A percentile compares a stretch with the other conserved stretches of the same genome.
Evolutionary conservation across 1,284 basidiomycete genomes (phyloP).

Genomic region (Cystobasidium sp.): DNA sequence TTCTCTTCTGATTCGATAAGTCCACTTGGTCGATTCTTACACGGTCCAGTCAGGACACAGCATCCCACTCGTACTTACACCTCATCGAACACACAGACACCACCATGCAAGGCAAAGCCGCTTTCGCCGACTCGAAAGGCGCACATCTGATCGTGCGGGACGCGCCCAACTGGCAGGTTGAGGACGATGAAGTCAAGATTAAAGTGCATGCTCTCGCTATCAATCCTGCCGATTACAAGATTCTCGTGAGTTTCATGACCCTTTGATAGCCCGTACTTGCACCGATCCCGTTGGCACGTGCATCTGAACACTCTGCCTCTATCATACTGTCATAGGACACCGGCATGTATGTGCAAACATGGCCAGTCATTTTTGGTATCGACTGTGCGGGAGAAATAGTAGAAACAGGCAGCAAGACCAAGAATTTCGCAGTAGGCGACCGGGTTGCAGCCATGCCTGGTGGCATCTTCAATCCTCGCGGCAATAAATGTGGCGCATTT

Average conservation of each 20-base stretch:
- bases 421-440: slow-evolving; percentile 71
- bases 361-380: slow-evolving; percentile 46
- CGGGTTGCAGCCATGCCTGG: slow-evolving; percentile 78
- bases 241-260: neutral
- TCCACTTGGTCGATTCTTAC: no score
- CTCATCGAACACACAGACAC: no score
- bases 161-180: neutral
- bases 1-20: no score
- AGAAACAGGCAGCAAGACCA: slow-evolving; percentile 59
- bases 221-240: slow-evolving; percentile 45
- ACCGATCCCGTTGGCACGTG: no score
- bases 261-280: no score
- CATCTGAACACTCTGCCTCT: no score
- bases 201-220: slow-evolving; percentile 45
- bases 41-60: no score
- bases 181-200: slow-evolving; percentile 15
- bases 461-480: slow-evolving; percentile 57
- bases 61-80: no score
- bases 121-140: neutral
- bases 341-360: slow-evolving; percentile 3
- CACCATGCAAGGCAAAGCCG: no score
- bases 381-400: slow-evolving; percentile 59
- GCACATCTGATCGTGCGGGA: neutral
- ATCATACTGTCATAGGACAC: slow-evolving; percentile 11
- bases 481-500: slow-evolving; percentile 38